Percentiles rank a stretch among this genome's conserved stretches.
phyloP scores from a whole-genome alignment of 1,139 yeast species.

The Pichia sp. region DNA sequence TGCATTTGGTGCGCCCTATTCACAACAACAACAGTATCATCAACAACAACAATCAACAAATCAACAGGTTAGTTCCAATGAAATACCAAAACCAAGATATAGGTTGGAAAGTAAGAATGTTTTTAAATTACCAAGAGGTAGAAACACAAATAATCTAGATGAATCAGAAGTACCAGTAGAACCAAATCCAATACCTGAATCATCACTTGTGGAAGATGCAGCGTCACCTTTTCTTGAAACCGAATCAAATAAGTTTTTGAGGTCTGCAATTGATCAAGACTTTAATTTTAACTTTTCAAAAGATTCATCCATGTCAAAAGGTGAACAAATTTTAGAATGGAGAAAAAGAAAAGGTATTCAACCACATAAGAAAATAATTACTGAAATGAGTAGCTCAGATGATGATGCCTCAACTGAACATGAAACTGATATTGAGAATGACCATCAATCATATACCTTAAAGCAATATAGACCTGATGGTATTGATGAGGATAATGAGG shows the following conservation, averaged over 20 bases:
- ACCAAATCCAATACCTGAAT: background rate
- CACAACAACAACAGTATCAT: too few species aligned
- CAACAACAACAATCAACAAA: background rate
- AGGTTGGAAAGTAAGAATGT: background rate
- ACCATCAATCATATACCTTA: background rate
- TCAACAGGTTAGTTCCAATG: background rate
- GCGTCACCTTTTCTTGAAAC: background rate
- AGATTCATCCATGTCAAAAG: constrained; percentile 15
- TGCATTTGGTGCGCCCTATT: constrained; percentile 2
- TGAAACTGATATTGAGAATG: constrained; percentile 11
- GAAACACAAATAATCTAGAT: too few species aligned
- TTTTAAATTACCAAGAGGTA: background rate
- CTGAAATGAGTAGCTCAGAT: constrained; percentile 13
- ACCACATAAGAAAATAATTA: constrained; percentile 2
- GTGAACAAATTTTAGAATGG: constrained; percentile 3
- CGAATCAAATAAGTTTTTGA: background rate
- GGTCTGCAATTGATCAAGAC: constrained; percentile 21
- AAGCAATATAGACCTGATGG: background rate
- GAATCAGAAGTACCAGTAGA: background rate
- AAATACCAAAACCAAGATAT: background rate
- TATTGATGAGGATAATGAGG: constrained; percentile 1
- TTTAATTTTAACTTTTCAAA: constrained; percentile 27
- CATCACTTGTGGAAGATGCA: background rate
- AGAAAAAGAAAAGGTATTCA: constrained; percentile 10
- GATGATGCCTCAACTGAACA: constrained; percentile 26